Evolutionary conservation across 2,329 filamentous ascomycete genomes (phyloP).

Genomic region (Trichoderma sp.): DNA sequence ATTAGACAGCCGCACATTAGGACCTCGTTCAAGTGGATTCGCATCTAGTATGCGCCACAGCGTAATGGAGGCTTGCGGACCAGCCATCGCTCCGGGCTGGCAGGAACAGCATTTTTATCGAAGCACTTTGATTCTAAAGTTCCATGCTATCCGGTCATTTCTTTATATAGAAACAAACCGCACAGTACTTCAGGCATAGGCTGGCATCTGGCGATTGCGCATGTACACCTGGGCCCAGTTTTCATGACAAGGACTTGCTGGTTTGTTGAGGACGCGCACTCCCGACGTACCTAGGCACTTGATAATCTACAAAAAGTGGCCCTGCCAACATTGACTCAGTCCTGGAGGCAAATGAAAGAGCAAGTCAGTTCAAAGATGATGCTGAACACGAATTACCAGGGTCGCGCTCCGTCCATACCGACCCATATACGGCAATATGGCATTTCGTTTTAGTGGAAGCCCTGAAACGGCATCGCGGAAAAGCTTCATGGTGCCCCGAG

Average conservation of each 20-base stretch:
- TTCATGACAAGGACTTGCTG: not conserved
- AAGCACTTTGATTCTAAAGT: constrained; percentile 25
- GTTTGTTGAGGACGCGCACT: not conserved
- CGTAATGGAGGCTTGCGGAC: not conserved
- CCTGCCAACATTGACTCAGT: not conserved
- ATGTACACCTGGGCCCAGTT: not conserved
- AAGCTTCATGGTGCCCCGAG: not conserved
- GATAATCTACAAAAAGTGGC: not conserved
- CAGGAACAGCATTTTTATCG: not conserved
- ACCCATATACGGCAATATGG: not conserved
- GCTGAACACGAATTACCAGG: not conserved
- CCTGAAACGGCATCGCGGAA: not conserved
- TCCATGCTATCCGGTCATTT: constrained; percentile 49
- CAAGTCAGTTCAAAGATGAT: not conserved
- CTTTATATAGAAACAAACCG: constrained; percentile 5
- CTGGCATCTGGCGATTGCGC: not conserved
- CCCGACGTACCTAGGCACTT: not conserved
- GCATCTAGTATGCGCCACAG: not conserved
- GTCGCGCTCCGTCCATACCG: not conserved
- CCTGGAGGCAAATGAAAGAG: too few relatives aligned
- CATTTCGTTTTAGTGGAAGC: not conserved
- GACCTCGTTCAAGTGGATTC: not conserved
- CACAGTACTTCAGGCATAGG: not conserved
- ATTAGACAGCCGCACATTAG: too few relatives aligned
- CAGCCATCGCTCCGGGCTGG: not conserved